Base-by-base conservation (phyloP, 78 protist species). In the Dictyostelium firmibasis region DNA sequence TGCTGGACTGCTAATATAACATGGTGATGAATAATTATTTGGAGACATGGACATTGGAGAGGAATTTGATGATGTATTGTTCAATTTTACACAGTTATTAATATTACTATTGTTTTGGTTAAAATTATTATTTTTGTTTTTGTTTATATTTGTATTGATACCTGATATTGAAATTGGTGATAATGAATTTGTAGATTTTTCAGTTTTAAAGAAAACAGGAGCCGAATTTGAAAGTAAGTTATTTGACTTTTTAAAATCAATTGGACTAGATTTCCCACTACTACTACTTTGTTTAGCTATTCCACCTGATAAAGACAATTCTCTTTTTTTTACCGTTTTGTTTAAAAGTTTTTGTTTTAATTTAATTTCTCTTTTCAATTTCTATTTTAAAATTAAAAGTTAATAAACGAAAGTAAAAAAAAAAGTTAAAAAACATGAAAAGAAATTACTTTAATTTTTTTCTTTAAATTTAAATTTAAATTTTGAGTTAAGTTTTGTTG, bases 351-450 rank as follows among this genome's bases (percentile, higher is more conserved):
- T 85, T 85, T 85, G 92, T 75, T 75, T 85, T 75, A 85, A 75
- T 85, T 85, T 85, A 53, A 85, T 85, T 33, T 85, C 92, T 75
- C 92, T 85, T 75, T 85, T 85, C 53, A 85, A 53, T 85, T 85
- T 85, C 92, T 67, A 41, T 23, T n/a, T 77, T 50, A 77, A 41
- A 38, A 3, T 33, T 13, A 4, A 75, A 75, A 75, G 41, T 18
- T 31, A 76, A 16, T 76, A 3, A 2, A n/a, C n/a, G n/a, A n/a
- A n/a, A 23, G 20, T 0, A 36, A 23, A 20, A 20, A 35, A 41
- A 33, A 23, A 20, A n/a, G 4, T n/a, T 31, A 38, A n/a, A n/a
- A n/a, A n/a, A n/a, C n/a, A n/a, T 77, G 5, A 77, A 76, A 76
- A 18, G n/a, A 35, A 18, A 43, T 9, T 77, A 77, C 83, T 25